Evolutionary conservation across 1,284 basidiomycete species (phyloP).

Genomic region (Vanrija sp.): DNA sequence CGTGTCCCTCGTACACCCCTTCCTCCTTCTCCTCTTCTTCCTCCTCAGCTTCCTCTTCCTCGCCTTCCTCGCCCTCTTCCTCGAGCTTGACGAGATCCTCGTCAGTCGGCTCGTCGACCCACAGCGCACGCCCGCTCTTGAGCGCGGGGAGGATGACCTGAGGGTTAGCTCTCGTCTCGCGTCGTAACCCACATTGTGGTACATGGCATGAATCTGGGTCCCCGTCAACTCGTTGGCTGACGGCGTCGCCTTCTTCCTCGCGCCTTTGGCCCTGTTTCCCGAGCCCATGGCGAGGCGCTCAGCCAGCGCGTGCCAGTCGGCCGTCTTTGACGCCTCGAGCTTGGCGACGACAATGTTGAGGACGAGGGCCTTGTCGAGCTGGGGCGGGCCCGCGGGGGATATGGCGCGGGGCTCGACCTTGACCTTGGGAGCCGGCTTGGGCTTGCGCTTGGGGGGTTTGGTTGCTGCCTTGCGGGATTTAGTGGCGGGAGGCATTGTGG

Average conservation of each 20-base stretch:
- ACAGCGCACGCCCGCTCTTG: conserved; percentile 20
- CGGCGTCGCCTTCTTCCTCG: neutral
- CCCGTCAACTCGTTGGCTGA: conserved; percentile 12
- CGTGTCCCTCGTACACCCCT: too few species aligned
- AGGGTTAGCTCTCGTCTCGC: neutral
- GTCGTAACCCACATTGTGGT: conserved; percentile 26
- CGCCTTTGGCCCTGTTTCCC: neutral
- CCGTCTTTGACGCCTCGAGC: conserved; percentile 24
- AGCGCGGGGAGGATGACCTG: conserved; percentile 32
- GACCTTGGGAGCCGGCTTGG: neutral
- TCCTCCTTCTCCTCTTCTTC: neutral
- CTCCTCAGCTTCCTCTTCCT: neutral
- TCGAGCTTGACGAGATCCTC: neutral
- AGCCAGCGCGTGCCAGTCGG: conserved; percentile 33
- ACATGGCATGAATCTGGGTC: conserved; percentile 27
- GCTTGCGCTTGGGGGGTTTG: neutral
- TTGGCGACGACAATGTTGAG: conserved; percentile 28
- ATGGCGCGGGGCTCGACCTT: neutral
- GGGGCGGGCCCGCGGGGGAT: neutral
- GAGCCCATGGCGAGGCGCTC: conserved; percentile 3
- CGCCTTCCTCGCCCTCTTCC: neutral
- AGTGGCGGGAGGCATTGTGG: neutral
- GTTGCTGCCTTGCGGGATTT: neutral
- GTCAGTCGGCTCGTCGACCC: conserved; percentile 7
- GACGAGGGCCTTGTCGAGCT: conserved; percentile 18